phyloP scores from a whole-genome alignment of 371 early-diverging fungal species.

The Mortierella sp. region DNA sequence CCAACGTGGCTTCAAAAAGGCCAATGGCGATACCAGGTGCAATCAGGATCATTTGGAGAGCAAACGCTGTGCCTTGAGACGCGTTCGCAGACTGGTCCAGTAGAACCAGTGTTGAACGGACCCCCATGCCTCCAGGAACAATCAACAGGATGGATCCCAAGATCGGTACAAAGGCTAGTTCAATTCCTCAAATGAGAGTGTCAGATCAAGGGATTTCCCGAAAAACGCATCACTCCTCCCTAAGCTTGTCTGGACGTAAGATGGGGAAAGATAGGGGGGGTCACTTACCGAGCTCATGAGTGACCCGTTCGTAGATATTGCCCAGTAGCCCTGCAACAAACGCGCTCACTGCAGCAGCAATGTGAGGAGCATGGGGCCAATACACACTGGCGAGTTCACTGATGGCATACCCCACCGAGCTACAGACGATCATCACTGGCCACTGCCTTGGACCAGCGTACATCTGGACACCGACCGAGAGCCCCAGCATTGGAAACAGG shows the following conservation, averaged over 20 bases:
- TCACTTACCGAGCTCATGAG: slow-evolving; percentile 59
- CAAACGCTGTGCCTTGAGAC: slow-evolving; percentile 61
- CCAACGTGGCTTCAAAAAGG: slow-evolving; percentile 64
- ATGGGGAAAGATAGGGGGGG: no score
- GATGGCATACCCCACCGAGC: slow-evolving; percentile 39
- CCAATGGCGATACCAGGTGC: slow-evolving; percentile 67
- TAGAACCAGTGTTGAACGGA: slow-evolving; percentile 47
- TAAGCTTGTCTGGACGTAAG: no score
- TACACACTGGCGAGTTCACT: slow-evolving; percentile 25
- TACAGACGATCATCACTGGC: slow-evolving; percentile 45
- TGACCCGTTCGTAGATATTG: slow-evolving; percentile 63
- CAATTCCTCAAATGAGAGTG: no score
- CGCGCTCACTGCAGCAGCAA: slow-evolving; percentile 66
- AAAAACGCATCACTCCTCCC: no score
- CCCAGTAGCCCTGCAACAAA: slow-evolving; percentile 66
- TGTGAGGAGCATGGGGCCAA: slow-evolving; percentile 35
- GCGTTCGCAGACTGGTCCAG: slow-evolving; percentile 53
- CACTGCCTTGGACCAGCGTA: slow-evolving; percentile 52
- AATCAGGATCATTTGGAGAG: slow-evolving; percentile 62
- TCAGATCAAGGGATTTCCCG: no score
- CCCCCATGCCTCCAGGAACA: slow-evolving; percentile 70
- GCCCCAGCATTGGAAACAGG: slow-evolving; percentile 39
- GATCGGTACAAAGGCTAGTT: slow-evolving; percentile 65
- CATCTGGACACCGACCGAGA: slow-evolving; percentile 42
- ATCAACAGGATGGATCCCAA: slow-evolving; percentile 65